Evolutionary conservation across 768 basidiomycete species (phyloP).

Genomic region (Flagelloscypha sp.): DNA sequence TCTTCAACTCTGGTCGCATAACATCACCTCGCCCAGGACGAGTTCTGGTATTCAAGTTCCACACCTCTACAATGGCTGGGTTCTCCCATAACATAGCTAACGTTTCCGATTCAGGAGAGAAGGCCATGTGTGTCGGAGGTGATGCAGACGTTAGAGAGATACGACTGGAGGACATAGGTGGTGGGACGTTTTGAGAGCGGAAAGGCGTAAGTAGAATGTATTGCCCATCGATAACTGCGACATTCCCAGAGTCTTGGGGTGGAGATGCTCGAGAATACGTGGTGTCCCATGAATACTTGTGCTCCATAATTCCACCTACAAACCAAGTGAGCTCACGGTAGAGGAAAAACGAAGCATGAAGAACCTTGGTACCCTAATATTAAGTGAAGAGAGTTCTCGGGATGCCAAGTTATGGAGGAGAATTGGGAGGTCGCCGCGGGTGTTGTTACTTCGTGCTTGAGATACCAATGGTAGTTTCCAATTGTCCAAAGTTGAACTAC

Average conservation of each 20-base stretch:
- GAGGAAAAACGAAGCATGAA: background rate
- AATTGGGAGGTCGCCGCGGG: slow-evolving; percentile 41
- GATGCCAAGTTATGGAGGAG: slow-evolving; percentile 78
- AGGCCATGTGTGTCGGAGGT: slow-evolving; percentile 43
- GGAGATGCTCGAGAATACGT: slow-evolving; percentile 47
- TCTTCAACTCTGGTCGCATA: slow-evolving; percentile 41
- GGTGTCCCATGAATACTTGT: slow-evolving; percentile 74
- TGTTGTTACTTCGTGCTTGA: slow-evolving; percentile 80
- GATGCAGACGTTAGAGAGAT: slow-evolving; percentile 21
- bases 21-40: slow-evolving; percentile 47
- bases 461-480: slow-evolving; percentile 95
- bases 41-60: slow-evolving; percentile 58
- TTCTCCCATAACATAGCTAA: slow-evolving; percentile 63
- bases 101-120: slow-evolving; percentile 48
- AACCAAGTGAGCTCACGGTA: slow-evolving; percentile 1
- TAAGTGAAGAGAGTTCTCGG: slow-evolving; percentile 62
- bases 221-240: slow-evolving; percentile 89
- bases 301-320: slow-evolving; percentile 46
- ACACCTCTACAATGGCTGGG: slow-evolving; percentile 63
- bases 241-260: slow-evolving; percentile 73
- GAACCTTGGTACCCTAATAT: slow-evolving; percentile 58
- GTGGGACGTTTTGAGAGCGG: slow-evolving; percentile 90
- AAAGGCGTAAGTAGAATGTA: slow-evolving; percentile 83
- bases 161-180: slow-evolving; percentile 82
- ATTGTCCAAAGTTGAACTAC: slow-evolving; percentile 91